Evolutionary conservation across 805 yeast species (phyloP), one percentile per base, ranked within the genome.

Genomic region (Myxozyma kluyveri): DNA sequence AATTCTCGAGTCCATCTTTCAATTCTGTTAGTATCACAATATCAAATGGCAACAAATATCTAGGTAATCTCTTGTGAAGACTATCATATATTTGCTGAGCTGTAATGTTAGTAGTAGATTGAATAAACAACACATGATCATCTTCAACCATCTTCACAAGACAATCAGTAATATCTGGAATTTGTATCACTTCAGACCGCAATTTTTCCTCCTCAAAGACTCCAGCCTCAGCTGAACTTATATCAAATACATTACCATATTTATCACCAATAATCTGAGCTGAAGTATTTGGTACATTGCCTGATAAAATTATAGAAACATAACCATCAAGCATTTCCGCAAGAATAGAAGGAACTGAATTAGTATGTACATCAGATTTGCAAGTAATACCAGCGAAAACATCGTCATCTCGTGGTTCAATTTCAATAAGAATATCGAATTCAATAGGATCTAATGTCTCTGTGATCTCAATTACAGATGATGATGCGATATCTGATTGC

Each of bases 21-120:
- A 62, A 44, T 23, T 33, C 14, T 19, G 35, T 9, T 3, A 61
- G 23, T 3, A 32, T 17, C 18, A 50, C 5, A 35, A 57, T 39
- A n/a, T 31, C 31, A 2, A 47, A 47, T 7, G 65, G 65, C 12
- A 60, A 46, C 65, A 62, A 61, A 32, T 62, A 62, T 6, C 37
- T 32, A 2, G 65, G 64, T n/a, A n/a, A n/a, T n/a, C n/a, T n/a
- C n/a, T n/a, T n/a, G n/a, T n/a, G n/a, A n/a, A n/a, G n/a, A n/a
- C n/a, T n/a, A n/a, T n/a, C n/a, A n/a, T n/a, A n/a, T n/a, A n/a
- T n/a, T n/a, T n/a, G n/a, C n/a, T n/a, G n/a, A n/a, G n/a, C n/a
- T n/a, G n/a, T n/a, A n/a, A n/a, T n/a, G n/a, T n/a, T n/a, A n/a
- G n/a, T n/a, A n/a, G 7, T 5, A 6, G 45, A 18, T 19, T 31